Percentiles rank a stretch among this genome's conserved stretches.
These are phyloP conservation scores for Verticillium tricorpus DNA, from an alignment of 2,329 filamentous ascomycete genomes.

Conservation along the genomic window DNA sequence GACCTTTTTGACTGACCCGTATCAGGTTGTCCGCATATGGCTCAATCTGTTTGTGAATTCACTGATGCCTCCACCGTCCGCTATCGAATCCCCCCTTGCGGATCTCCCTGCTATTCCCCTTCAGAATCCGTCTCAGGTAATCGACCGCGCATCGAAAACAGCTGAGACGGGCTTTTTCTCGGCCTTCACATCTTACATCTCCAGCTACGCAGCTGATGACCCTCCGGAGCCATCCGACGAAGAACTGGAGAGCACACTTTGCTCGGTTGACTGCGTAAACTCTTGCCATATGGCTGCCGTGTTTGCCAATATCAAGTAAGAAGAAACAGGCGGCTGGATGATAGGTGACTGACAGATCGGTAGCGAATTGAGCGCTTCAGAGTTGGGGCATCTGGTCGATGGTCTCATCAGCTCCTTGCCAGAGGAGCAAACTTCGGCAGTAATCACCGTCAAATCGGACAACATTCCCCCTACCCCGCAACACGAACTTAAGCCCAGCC, in stretches of 20 bases:
- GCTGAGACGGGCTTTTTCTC: conserved; percentile 85
- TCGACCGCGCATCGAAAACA: conserved; percentile 77
- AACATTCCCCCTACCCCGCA: conserved; percentile 58
- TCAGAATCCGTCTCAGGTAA: conserved; percentile 85
- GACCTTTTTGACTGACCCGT: conserved; percentile 28
- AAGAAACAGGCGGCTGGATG: conserved; percentile 8
- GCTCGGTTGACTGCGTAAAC: conserved; percentile 89
- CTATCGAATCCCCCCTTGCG: conserved; percentile 56
- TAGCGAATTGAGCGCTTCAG: conserved; percentile 33
- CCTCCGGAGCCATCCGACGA: conserved; percentile 96
- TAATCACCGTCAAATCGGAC: conserved; percentile 90
- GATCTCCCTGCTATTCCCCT: conserved; percentile 79
- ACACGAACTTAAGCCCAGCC: conserved; percentile 49
- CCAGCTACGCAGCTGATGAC: conserved; percentile 97
- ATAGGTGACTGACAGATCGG: conserved; percentile 6
- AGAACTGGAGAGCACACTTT: conserved; percentile 91
- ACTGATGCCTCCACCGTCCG: conserved; percentile 76
- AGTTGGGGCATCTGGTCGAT: conserved; percentile 46
- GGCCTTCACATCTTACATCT: conserved; percentile 92
- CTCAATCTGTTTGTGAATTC: conserved; percentile 96
- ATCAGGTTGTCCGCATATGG: conserved; percentile 82
- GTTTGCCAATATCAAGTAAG: conserved; percentile 76
- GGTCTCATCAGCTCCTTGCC: conserved; percentile 80
- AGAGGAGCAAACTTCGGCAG: conserved; percentile 69
- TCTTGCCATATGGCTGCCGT: conserved; percentile 82